phyloP scores from a whole-genome alignment of 2,329 filamentous ascomycete species.

The Alternaria metachromatica region DNA sequence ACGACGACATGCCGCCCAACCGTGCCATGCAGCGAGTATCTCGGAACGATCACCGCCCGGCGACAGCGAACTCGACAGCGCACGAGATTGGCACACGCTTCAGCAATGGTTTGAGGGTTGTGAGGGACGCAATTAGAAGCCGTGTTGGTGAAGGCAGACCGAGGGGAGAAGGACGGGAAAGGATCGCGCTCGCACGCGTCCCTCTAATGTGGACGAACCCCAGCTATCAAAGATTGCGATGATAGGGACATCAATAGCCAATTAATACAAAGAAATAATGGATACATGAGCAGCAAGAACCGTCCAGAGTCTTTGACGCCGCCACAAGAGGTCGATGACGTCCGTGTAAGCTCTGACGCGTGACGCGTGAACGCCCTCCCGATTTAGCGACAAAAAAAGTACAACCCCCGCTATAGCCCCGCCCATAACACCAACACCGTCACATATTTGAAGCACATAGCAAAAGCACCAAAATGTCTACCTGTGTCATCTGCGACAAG shows the following conservation, averaged over 20 bases:
- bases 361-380: constrained; percentile 14
- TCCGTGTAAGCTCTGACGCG: constrained; percentile 6
- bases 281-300: background rate
- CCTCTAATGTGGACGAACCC: background rate
- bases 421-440: constrained; percentile 5
- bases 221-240: background rate
- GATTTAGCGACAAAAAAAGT: constrained; percentile 19
- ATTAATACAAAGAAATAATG: background rate
- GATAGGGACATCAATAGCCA: background rate
- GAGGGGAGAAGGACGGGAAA: background rate
- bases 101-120: background rate
- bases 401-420: constrained; percentile 16
- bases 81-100: background rate
- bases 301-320: background rate
- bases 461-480: constrained; percentile 33
- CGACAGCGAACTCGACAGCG: background rate
- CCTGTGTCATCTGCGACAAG: constrained; percentile 54
- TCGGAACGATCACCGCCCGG: background rate
- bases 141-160: background rate
- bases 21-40: background rate
- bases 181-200: background rate
- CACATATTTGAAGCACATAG: background rate
- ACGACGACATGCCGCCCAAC: background rate
- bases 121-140: background rate
- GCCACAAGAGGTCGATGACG: background rate